phyloP scores from a whole-genome alignment of 2,329 filamentous ascomycete genomes.

The Hymenoscyphus fructigenus region DNA sequence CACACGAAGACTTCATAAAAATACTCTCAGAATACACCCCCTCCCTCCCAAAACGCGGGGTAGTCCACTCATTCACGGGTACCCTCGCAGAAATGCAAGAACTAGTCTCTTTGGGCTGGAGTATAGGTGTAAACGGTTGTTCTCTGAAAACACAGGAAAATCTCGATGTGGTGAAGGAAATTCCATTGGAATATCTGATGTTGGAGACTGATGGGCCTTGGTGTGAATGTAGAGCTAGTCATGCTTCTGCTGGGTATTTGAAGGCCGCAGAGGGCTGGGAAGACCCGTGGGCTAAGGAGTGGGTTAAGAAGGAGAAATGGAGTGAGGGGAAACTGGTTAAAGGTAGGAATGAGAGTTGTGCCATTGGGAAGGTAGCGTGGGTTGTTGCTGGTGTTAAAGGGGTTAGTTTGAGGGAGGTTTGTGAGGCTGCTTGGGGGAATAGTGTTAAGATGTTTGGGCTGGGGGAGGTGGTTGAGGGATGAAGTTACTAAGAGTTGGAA shows the following conservation, averaged over 20 bases:
- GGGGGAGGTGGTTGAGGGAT: conserved; percentile 42
- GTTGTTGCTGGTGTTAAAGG: conserved; percentile 86
- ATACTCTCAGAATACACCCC: conserved; percentile 65
- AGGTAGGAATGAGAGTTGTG: conserved; percentile 86
- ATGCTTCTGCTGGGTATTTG: conserved; percentile 59
- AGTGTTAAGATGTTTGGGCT: conserved; percentile 77
- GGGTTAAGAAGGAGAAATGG: conserved; percentile 97
- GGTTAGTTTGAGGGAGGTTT: conserved; percentile 75
- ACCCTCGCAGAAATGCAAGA: conserved; percentile 80
- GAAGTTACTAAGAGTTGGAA: neutral
- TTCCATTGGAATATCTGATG: conserved; percentile 79
- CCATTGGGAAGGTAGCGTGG: conserved; percentile 85
- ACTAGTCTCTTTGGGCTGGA: conserved; percentile 75
- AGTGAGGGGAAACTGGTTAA: conserved; percentile 85
- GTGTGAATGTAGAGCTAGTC: conserved; percentile 89
- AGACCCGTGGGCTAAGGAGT: conserved; percentile 54
- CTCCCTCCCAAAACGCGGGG: conserved; percentile 68
- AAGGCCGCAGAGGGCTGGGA: conserved; percentile 28
- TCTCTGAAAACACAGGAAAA: conserved; percentile 95
- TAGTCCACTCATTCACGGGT: conserved; percentile 96
- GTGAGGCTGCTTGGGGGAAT: conserved; percentile 82
- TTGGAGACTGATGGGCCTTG: conserved; percentile 97
- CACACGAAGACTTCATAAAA: conserved; percentile 78
- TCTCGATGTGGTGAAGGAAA: conserved; percentile 74
- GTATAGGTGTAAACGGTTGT: conserved; percentile 96